Base-by-base conservation (phyloP, 1,284 basidiomycete species). In the Ustilago crameri region DNA sequence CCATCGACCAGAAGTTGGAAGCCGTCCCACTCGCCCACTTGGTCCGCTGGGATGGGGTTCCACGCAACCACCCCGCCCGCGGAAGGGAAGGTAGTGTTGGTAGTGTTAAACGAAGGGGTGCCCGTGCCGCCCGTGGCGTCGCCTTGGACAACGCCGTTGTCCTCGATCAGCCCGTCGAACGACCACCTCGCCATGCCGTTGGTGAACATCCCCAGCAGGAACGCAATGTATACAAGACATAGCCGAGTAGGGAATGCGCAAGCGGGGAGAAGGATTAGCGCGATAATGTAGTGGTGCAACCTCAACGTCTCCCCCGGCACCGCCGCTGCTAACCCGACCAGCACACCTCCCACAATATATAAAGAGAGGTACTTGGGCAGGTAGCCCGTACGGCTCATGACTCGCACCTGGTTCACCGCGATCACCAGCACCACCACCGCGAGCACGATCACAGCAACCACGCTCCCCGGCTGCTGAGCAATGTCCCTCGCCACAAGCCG, bases 1-100 rank as follows among this genome's bases (percentile, higher is more conserved):
- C 94, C 93, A 79, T 95, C 91, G 9, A 95, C 87, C 9, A 95
- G 86, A 35, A 95, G 86, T 0, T 88, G 85, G 76, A 92, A 93
- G 0, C 90, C 90, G 75, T 91, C 89, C 90, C 90, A 93, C 5
- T 74, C 62, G 51, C 77, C 50, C 2, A 24, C 30, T 24, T 82
- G 72, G 10, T 85, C 81, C 0, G 87, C 83, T 0, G 84, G 81
- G n/a, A 91, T 85, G 0, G 84, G 72, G 41, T 85, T 85, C 92
- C 92, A 94, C 2, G 92, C 86, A 59, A 78, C 75, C 41, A 41
- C 30, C 32, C 61, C 54, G 37, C 30, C 48, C 20, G 50, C 41
- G 2, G 9, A 10, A 3, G 48, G 38, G 55, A 67, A 65, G 9
- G 20, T 43, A 10, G 44, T 41, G 3, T 50, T 15, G 2, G 51